Percentiles rank a stretch among this genome's conserved stretches.
These are phyloP conservation scores for Diutina ranongensis DNA, from an alignment of 1,139 yeast species.

Conservation along the genomic window DNA sequence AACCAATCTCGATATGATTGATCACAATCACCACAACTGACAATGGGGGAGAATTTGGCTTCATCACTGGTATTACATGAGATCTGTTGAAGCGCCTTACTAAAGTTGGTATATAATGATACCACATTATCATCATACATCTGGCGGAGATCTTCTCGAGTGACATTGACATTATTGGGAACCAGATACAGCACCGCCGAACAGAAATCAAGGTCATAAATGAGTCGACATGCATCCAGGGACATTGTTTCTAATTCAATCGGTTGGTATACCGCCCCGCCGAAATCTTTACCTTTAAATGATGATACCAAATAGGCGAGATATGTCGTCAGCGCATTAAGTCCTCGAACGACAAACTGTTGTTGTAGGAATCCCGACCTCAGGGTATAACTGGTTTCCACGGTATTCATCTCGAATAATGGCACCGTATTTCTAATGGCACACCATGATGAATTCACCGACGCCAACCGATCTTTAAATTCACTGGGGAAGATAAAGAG, in stretches of 20 bases:
- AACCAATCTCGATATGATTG: constrained; percentile 75
- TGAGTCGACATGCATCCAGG: constrained; percentile 52
- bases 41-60: constrained; percentile 60
- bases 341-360: constrained; percentile 51
- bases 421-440: constrained; percentile 48
- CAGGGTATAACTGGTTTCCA: constrained; percentile 30
- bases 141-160: constrained; percentile 15
- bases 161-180: constrained; percentile 26
- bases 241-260: constrained; percentile 52
- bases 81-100: constrained; percentile 63
- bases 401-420: constrained; percentile 15
- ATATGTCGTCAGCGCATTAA: constrained; percentile 53
- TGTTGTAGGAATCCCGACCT: constrained; percentile 41
- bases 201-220: constrained; percentile 71
- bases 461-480: constrained; percentile 24
- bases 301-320: constrained; percentile 55
- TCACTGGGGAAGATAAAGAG: constrained; percentile 37
- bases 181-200: constrained; percentile 77
- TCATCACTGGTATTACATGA: constrained; percentile 69
- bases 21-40: constrained; percentile 64
- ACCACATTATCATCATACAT: constrained; percentile 58
- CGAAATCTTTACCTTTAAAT: constrained; percentile 28
- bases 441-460: constrained; percentile 56
- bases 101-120: constrained; percentile 49
- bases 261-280: constrained; percentile 57